Conservation (phyloP, 805 yeast genomes). For the Wickerhamomyces ciferrii region DNA sequence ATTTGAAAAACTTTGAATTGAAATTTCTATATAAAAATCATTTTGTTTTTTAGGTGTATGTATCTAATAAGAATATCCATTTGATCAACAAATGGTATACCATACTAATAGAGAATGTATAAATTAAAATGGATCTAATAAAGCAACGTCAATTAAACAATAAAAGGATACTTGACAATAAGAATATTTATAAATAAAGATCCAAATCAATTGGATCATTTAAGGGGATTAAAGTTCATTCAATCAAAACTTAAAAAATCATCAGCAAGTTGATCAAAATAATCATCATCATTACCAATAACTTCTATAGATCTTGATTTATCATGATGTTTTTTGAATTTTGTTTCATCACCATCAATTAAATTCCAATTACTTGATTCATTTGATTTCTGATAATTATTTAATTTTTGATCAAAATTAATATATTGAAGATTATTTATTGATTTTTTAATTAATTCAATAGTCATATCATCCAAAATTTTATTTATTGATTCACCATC, state of each 20-base stretch:
- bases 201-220: no score
- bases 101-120: no score
- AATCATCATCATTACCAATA: background rate
- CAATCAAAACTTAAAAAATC: constrained; percentile 6
- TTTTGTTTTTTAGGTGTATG: no score
- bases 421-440: constrained; percentile 17
- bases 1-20: no score
- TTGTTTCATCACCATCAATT: background rate
- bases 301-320: no score
- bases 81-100: no score
- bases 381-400: background rate
- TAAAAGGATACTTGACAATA: background rate
- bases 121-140: no score
- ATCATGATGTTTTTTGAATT: background rate
- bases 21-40: no score
- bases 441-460: constrained; percentile 17
- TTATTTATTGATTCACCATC: constrained; percentile 20
- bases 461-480: constrained; percentile 14
- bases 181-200: no score
- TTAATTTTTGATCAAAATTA: constrained; percentile 9
- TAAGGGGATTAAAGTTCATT: no score
- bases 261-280: constrained; percentile 9
- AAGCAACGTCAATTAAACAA: no score
- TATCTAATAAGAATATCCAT: no score
- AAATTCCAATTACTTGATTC: background rate